Conservation (phyloP, 176 grass and related monocot species). For the Phragmites australis region DNA sequence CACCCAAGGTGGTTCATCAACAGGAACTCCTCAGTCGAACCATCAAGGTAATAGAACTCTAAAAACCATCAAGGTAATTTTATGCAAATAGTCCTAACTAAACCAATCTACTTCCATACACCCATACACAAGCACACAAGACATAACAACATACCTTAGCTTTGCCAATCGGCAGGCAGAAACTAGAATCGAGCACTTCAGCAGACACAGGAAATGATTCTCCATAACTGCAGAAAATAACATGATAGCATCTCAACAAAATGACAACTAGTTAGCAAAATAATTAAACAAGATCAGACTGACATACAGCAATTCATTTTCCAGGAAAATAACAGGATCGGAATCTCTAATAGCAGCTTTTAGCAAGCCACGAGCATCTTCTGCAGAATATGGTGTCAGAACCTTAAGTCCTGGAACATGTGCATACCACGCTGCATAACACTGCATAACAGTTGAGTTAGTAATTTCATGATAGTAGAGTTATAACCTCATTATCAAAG, state of each 20-base stretch:
- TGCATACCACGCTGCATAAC: conserved; percentile 93
- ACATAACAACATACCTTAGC: conserved; percentile 68
- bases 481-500: conserved; percentile 7
- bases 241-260: conserved; percentile 29
- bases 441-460: conserved; percentile 58
- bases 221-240: conserved; percentile 68
- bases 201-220: conserved; percentile 90
- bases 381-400: conserved; percentile 79
- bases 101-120: neutral
- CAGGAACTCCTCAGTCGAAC: neutral
- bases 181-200: conserved; percentile 97
- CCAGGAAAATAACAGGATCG: conserved; percentile 93
- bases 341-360: conserved; percentile 98
- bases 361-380: conserved; percentile 94
- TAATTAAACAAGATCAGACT: conserved; percentile 25
- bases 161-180: conserved; percentile 89
- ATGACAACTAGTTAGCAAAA: conserved; percentile 10
- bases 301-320: conserved; percentile 92
- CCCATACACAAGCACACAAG: conserved; percentile 6
- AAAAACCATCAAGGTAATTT: conserved; percentile 6
- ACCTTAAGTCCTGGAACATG: conserved; percentile 96
- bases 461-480: neutral
- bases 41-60: conserved; percentile 13
- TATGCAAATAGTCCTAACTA: neutral
- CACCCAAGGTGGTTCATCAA: neutral